phyloP scores from a whole-genome alignment of 2,329 filamentous ascomycete species.

The Bisporella sp. region DNA sequence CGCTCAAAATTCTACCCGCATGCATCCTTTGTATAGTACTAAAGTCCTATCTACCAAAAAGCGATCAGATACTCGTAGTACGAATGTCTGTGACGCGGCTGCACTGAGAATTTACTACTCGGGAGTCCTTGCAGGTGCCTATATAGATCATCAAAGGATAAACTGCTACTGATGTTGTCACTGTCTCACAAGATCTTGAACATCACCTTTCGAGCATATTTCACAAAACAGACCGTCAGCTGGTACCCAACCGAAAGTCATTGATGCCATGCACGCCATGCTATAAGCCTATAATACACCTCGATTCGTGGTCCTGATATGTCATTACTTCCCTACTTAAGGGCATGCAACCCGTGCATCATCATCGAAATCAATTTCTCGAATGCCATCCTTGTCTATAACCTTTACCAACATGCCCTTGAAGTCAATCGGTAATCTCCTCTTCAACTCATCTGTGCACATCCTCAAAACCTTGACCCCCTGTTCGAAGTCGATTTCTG shows the following conservation, averaged over 20 bases:
- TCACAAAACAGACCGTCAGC: background rate
- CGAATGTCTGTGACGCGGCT: no score
- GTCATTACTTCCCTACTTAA: conserved; percentile 5
- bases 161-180: no score
- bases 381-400: conserved; percentile 87
- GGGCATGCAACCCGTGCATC: conserved; percentile 30
- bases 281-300: conserved; percentile 25
- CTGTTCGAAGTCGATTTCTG: conserved; percentile 81
- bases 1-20: no score
- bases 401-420: conserved; percentile 95
- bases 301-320: conserved; percentile 7
- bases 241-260: background rate
- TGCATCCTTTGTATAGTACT: no score
- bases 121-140: no score
- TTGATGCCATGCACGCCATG: conserved; percentile 12
- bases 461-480: conserved; percentile 88
- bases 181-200: no score
- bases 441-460: conserved; percentile 96
- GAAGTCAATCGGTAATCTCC: conserved; percentile 95
- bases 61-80: no score
- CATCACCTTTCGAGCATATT: no score
- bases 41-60: no score
- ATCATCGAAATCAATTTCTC: conserved; percentile 79
- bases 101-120: no score
- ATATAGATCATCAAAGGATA: no score